phyloP scores from a whole-genome alignment of 2,329 filamentous ascomycete genomes.

The Clonostachys byssicola region DNA sequence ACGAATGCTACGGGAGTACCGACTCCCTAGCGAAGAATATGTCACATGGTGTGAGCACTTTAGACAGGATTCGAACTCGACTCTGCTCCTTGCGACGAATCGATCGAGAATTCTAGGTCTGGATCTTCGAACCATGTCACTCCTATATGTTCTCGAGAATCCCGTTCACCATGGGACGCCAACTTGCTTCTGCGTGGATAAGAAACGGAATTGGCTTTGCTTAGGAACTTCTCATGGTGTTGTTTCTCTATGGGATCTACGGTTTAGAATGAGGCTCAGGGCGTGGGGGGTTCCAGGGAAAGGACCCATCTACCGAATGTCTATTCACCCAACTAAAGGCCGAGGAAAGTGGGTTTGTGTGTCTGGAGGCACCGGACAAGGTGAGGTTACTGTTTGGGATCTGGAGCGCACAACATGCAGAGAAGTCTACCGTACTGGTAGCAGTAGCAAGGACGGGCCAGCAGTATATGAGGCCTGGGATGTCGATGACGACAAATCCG shows the following conservation, averaged over 20 bases:
- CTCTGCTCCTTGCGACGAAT: conserved; percentile 82
- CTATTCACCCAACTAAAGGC: conserved; percentile 73
- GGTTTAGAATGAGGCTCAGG: conserved; percentile 85
- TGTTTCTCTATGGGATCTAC: conserved; percentile 90
- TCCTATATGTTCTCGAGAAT: conserved; percentile 78
- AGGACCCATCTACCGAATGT: conserved; percentile 73
- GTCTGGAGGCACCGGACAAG: conserved; percentile 79
- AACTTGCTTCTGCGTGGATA: conserved; percentile 86
- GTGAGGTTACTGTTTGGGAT: conserved; percentile 94
- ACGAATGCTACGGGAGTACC: conserved; percentile 72
- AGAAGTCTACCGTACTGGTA: conserved; percentile 77
- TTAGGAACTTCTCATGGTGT: conserved; percentile 91
- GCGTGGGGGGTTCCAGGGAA: conserved; percentile 85
- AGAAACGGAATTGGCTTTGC: conserved; percentile 83
- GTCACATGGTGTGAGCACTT: conserved; percentile 93
- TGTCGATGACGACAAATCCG: conserved; percentile 83
- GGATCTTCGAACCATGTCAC: conserved; percentile 81
- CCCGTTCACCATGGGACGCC: conserved; percentile 88
- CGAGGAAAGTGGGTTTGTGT: conserved; percentile 84
- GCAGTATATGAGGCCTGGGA: conserved; percentile 80
- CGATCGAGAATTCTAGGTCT: conserved; percentile 78
- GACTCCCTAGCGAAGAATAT: conserved; percentile 68
- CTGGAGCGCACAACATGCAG: conserved; percentile 84
- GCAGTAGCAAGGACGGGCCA: conserved; percentile 47
- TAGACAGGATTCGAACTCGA: conserved; percentile 75